Base-by-base conservation (phyloP, 108 stramenopile species). In the Nitzschia putrida region DNA sequence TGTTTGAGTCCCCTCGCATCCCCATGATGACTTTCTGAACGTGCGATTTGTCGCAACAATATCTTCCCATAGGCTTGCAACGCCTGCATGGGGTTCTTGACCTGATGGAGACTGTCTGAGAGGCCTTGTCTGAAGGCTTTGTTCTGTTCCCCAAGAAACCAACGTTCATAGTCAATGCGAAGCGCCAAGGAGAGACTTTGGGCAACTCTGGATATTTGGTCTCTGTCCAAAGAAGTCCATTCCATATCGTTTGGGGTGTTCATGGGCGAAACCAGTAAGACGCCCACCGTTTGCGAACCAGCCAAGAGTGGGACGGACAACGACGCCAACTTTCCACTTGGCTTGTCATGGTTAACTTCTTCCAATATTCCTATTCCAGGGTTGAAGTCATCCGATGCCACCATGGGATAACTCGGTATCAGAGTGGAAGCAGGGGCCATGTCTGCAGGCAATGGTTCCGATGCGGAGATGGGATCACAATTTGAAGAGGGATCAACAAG, bases 81-180 rank as follows among this genome's bases (percentile, higher is more conserved):
- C 1, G 93, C 93, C 72, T 94, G 93, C 24, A 94, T 24, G 0
- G 93, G 93, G 77, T 90, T 92, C 76, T 92, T 94, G n/a, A 94
- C 82, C 68, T 94, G 93, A 75, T 94, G 93, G 41, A 94, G 65
- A 45, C 78, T 80, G 64, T 94, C 85, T 0, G 89, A 86, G 57
- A 94, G 72, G 7, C 87, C 77, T 20, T 80, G 59, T 38, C 75
- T 72, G 34, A 92, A 66, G 49, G 68, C 57, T 6, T 86, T 80
- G 23, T 80, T 80, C 70, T 86, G 79, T 39, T 76, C 57, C 18
- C 70, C 77, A 20, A 85, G 53, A 0, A 71, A 55, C 40, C 66
- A 69, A 5, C 83, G 84, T 66, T 92, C 89, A 7, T 80, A 76
- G 65, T 95, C 93, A 88, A 92, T 90, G 9, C 81, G 85, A 8